Percentiles rank a stretch among this genome's conserved stretches.
phyloP scores from a whole-genome alignment of 192 early-diverging fungal genomes.

The Backusella sp. region DNA sequence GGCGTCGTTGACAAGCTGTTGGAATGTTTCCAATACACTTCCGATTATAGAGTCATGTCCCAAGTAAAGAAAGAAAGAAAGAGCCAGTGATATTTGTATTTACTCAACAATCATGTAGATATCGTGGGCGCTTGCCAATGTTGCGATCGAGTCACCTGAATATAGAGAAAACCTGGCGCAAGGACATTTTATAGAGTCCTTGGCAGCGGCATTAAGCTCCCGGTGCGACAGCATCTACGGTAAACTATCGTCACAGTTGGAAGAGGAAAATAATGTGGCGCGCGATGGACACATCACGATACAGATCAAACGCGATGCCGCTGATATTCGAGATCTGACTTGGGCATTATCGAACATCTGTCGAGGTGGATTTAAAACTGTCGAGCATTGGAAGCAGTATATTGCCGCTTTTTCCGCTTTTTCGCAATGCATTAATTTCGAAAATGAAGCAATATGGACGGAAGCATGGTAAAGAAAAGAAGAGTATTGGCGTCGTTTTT shows the following conservation, averaged over 20 bases:
- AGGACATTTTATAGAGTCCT: slow-evolving; percentile 14
- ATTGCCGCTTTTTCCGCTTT: slow-evolving; percentile 22
- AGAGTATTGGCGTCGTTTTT: not conserved
- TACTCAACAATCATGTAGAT: not conserved
- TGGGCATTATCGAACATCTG: slow-evolving; percentile 37
- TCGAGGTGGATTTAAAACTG: slow-evolving; percentile 25
- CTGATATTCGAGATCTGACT: slow-evolving; percentile 19
- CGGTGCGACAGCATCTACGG: slow-evolving; percentile 14
- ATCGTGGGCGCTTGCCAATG: slow-evolving; percentile 29
- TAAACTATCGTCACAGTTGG: not conserved
- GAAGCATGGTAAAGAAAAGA: slow-evolving; percentile 22
- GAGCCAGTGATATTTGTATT: not conserved
- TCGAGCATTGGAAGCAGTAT: slow-evolving; percentile 6
- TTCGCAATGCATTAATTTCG: slow-evolving; percentile 9
- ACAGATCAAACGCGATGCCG: slow-evolving; percentile 6
- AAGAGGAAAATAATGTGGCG: not conserved
- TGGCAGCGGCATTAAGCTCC: slow-evolving; percentile 3
- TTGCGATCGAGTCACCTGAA: slow-evolving; percentile 18
- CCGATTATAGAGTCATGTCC: slow-evolving; percentile 19
- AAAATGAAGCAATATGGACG: slow-evolving; percentile 17
- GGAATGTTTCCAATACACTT: slow-evolving; percentile 6
- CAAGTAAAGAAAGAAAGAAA: slow-evolving; percentile 4
- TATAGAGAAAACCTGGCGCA: slow-evolving; percentile 18
- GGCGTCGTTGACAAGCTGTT: slow-evolving; percentile 15
- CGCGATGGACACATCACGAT: not conserved